Evolutionary conservation across 78 protist genomes (phyloP).

Genomic region (Acrasis kona): DNA sequence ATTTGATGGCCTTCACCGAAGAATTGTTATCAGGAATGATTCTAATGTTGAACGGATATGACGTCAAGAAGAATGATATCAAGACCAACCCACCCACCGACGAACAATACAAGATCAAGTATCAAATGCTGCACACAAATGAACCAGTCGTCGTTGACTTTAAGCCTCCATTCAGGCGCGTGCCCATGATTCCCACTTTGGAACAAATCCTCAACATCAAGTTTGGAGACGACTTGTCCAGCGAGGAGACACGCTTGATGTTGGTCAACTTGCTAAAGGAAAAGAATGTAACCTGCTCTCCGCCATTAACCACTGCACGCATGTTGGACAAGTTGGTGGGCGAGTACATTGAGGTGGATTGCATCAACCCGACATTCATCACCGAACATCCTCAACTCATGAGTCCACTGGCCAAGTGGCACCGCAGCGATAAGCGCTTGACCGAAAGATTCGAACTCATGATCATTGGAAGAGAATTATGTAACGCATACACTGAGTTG

Average conservation of each 20-base stretch:
- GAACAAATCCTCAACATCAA: neutral
- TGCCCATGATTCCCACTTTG: conserved; percentile 66
- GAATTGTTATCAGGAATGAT: conserved; percentile 61
- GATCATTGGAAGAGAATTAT: conserved; percentile 75
- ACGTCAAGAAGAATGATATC: too few species aligned
- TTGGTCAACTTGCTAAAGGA: conserved; percentile 48
- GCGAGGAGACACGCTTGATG: conserved; percentile 38
- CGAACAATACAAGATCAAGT: too few species aligned
- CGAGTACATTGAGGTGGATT: conserved; percentile 79
- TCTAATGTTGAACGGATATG: conserved; percentile 31
- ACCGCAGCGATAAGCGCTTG: conserved; percentile 63
- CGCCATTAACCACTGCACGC: conserved; percentile 94
- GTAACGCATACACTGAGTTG: conserved; percentile 99
- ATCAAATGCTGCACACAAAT: too few species aligned
- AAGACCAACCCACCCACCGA: too few species aligned
- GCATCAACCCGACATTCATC: conserved; percentile 96
- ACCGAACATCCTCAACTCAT: conserved; percentile 95
- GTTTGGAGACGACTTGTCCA: conserved; percentile 23
- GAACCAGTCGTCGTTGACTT: conserved; percentile 81
- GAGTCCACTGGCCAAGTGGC: conserved; percentile 99
- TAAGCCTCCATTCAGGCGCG: conserved; percentile 91
- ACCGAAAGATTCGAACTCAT: conserved; percentile 99
- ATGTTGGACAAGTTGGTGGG: conserved; percentile 95
- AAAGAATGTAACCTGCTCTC: conserved; percentile 66
- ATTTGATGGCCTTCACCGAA: conserved; percentile 93